These are phyloP conservation scores for Auricularia auricula-judae DNA, from an alignment of 768 basidiomycete species.

Conservation along the genomic window DNA sequence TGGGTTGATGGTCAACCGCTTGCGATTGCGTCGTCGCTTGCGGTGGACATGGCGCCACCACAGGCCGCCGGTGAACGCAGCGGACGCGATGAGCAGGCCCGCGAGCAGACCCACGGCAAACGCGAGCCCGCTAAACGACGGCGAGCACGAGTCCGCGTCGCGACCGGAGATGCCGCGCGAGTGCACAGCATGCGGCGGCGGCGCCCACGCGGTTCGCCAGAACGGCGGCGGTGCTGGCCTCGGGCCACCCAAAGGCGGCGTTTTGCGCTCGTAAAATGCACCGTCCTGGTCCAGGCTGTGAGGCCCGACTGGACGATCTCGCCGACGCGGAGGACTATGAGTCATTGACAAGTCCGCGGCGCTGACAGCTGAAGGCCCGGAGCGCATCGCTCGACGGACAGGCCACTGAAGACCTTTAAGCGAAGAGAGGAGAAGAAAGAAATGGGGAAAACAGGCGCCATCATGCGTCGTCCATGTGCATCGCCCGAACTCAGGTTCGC, in stretches of 20 bases:
- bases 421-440: background rate
- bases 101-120: background rate
- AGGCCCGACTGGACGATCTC: background rate
- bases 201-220: background rate
- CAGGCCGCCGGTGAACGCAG: background rate
- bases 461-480: no score
- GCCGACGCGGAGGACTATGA: no score
- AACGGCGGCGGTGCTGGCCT: no score
- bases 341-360: no score
- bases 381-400: slow-evolving; percentile 1
- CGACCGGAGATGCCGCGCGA: background rate
- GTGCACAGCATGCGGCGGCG: background rate
- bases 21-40: background rate
- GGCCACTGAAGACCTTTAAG: background rate
- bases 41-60: background rate
- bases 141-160: background rate
- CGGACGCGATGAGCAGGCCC: background rate
- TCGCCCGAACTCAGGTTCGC: no score
- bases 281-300: background rate
- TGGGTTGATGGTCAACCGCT: background rate
- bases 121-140: background rate
- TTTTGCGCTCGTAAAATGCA: no score
- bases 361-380: background rate
- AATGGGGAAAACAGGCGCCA: background rate
- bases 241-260: no score